A percentile compares a stretch with the other conserved stretches of the same genome.
These are phyloP conservation scores for Trichocladium uniseriatum DNA, from an alignment of 495 filamentous ascomycete genomes.

Conservation along the genomic window DNA sequence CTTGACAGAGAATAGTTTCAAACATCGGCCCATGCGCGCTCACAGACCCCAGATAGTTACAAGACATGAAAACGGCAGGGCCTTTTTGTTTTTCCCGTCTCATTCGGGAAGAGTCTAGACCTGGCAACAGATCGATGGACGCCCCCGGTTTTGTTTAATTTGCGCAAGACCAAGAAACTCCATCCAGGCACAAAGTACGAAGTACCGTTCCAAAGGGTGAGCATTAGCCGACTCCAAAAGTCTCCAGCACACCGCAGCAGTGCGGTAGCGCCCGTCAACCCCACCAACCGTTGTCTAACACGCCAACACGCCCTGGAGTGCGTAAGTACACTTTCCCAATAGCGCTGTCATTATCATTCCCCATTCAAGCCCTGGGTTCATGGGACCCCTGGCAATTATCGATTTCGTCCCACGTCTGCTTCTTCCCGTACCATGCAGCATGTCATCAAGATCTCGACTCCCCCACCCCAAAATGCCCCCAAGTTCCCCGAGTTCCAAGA, in stretches of 20 bases:
- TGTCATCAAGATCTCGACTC: conserved; percentile 29
- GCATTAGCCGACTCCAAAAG: no score
- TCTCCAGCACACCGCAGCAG: no score
- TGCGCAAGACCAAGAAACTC: background rate
- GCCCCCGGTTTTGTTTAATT: conserved; percentile 3
- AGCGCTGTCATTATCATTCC: background rate
- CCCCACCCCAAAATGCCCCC: conserved; percentile 22
- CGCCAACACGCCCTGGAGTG: background rate
- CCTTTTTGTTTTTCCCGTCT: background rate
- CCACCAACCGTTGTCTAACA: background rate
- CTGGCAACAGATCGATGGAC: background rate
- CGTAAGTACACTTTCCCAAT: conserved; percentile 6
- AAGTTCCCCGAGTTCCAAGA: conserved; percentile 13
- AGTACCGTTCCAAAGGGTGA: no score
- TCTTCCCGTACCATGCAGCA: conserved; percentile 12
- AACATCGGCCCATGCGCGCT: no score
- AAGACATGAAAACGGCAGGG: background rate
- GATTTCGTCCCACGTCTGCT: conserved; percentile 23
- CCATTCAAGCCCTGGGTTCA: no score
- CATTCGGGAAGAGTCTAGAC: conserved; percentile 1
- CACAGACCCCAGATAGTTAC: no score
- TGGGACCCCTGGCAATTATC: conserved; percentile 13
- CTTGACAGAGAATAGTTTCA: background rate
- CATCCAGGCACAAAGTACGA: no score
- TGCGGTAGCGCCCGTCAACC: background rate